Base-by-base conservation (phyloP, 257 asterid species). In the Thymus mandschuricus region DNA sequence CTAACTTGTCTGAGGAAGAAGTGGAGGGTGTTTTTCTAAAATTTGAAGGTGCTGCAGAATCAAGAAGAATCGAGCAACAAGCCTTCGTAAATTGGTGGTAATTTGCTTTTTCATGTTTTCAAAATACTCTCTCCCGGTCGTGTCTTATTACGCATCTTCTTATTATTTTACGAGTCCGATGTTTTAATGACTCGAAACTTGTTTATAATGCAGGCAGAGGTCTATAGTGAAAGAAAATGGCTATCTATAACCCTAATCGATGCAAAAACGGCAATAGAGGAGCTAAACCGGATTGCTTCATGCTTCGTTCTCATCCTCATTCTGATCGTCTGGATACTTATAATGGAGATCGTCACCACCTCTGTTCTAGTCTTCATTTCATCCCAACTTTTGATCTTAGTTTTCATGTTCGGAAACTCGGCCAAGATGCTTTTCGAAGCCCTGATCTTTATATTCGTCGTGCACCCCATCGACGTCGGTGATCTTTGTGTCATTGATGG, bases 71-170 rank as follows among this genome's bases (percentile, higher is more conserved):
- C 30, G 84, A 80, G 84, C 79, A 83, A 76, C 75, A 87, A 38
- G 61, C 96, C 54, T 91, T 91, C 33, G 81, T 82, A 73, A 87
- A 73, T 75, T 91, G 93, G 94, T 85, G 90, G 97, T 88, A 60
- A 78, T 34, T 34, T 1, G 0, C 38, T 0, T 34, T 34, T 21
- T 0, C 21, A 21, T 21, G 21, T 21, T 21, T 21, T 21, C 3
- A 0, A 21, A 21, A 21, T 21, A 21, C 21, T 21, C 21, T 21
- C 21, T 21, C 21, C 21, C 21, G 21, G 21, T 21, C 21, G 21
- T 21, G 21, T 21, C 21, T 21, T 21, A 21, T 21, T 21, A 21
- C 21, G 21, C 21, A 21, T 21, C 21, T 21, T 21, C 21, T 21
- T 21, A 21, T 21, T 21, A 21, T 21, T 21, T 9, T 5, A 9